Percentiles rank a stretch among this genome's conserved stretches.
Evolutionary conservation across 768 basidiomycete genomes (phyloP).

Genomic region (Lactarius deliciosus): DNA sequence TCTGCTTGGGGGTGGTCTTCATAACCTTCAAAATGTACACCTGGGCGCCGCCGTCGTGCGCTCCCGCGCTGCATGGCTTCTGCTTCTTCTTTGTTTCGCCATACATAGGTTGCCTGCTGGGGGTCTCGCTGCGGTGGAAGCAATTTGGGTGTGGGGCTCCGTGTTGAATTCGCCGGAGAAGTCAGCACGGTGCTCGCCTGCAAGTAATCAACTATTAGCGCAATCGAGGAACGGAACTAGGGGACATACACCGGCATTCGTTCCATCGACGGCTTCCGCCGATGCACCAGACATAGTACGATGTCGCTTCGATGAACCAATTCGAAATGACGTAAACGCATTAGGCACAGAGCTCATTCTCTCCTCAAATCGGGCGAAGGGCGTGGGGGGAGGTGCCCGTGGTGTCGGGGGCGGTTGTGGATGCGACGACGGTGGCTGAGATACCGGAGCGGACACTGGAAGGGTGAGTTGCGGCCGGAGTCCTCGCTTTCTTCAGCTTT

Average conservation of each 20-base stretch:
- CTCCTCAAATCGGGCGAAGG: conserved; percentile 9
- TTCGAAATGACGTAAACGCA: conserved; percentile 62
- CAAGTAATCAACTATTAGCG: conserved; percentile 7
- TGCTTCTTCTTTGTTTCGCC: conserved; percentile 66
- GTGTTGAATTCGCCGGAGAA: conserved; percentile 69
- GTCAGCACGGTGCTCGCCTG: conserved; percentile 72
- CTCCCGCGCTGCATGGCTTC: conserved; percentile 42
- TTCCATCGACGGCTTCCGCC: conserved; percentile 76
- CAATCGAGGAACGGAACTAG: conserved; percentile 5
- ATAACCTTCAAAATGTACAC: conserved; percentile 38
- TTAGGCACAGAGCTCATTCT: conserved; percentile 44
- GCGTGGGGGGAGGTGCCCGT: conserved; percentile 8
- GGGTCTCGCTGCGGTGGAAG: conserved; percentile 67
- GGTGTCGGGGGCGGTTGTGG: neutral
- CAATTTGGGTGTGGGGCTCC: conserved; percentile 56
- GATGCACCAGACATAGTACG: conserved; percentile 73
- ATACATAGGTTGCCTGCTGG: conserved; percentile 60
- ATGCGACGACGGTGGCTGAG: neutral
- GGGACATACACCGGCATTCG: conserved; percentile 54
- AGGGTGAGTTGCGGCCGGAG: neutral
- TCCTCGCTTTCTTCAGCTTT: conserved; percentile 14
- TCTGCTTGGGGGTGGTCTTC: conserved; percentile 34
- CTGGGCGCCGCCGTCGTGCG: conserved; percentile 35
- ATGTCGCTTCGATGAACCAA: conserved; percentile 57
- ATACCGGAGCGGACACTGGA: neutral